Conservation (phyloP, 768 basidiomycete species). For the Boletus rubroflammeus region DNA sequence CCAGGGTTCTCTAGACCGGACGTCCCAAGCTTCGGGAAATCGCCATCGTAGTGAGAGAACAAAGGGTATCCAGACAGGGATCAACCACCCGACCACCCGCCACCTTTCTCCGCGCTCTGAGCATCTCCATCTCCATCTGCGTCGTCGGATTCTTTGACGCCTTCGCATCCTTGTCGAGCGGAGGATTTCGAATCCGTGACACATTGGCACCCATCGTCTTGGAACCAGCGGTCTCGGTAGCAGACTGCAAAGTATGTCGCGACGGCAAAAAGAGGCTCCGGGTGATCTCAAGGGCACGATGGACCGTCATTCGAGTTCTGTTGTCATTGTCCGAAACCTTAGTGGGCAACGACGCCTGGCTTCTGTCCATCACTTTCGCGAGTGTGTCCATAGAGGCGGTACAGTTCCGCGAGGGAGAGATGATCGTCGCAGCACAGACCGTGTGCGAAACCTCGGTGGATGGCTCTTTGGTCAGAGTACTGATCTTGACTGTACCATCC, state of each 20-base stretch:
- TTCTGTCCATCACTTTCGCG: neutral
- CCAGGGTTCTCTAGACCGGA: too few relatives aligned
- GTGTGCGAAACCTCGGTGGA: neutral
- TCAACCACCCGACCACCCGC: neutral
- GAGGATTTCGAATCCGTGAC: constrained; percentile 1
- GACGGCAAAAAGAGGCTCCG: neutral
- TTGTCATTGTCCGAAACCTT: neutral
- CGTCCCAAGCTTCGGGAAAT: too few relatives aligned
- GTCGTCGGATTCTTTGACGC: neutral
- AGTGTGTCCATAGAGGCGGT: neutral
- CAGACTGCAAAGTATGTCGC: neutral
- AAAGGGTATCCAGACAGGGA: neutral
- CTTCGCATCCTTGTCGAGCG: constrained; percentile 1
- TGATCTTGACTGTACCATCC: too few relatives aligned
- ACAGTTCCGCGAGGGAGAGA: neutral
- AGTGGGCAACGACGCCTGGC: neutral
- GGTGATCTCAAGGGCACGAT: neutral
- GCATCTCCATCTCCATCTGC: constrained; percentile 12
- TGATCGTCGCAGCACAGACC: neutral
- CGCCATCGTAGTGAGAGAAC: neutral
- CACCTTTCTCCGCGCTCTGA: constrained; percentile 2
- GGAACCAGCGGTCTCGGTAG: too few relatives aligned
- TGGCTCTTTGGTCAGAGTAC: neutral
- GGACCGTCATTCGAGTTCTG: neutral
- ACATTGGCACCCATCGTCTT: neutral